Percentiles rank a stretch among this genome's conserved stretches.
phyloP scores from a whole-genome alignment of 1,139 yeast genomes.

The Blastobotrys ciferrii region DNA sequence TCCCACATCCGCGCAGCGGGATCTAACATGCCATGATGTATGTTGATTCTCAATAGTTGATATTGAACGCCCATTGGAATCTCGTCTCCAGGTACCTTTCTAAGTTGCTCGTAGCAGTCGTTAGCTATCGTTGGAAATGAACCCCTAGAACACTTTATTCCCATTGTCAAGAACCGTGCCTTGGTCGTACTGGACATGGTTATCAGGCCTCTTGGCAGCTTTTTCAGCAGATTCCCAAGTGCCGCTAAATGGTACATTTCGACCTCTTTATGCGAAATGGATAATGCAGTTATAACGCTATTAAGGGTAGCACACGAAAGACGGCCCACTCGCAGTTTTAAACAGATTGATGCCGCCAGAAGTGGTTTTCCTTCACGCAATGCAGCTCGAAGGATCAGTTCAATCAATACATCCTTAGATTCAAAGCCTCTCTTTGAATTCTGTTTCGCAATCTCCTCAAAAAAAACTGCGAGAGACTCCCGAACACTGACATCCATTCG shows the following conservation, averaged over 20 bases:
- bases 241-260: constrained; percentile 12
- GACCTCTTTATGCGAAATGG: not conserved
- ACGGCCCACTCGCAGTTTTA: not conserved
- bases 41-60: constrained; percentile 20
- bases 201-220: constrained; percentile 6
- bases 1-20: constrained; percentile 16
- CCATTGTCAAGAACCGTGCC: constrained; percentile 20
- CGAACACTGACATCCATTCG: not conserved
- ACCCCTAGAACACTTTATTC: constrained; percentile 17
- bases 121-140: constrained; percentile 26
- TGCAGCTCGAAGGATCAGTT: constrained; percentile 7
- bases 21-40: constrained; percentile 8
- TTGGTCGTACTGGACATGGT: constrained; percentile 13
- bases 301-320: not conserved
- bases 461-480: not conserved
- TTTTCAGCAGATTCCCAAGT: not conserved
- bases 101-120: constrained; percentile 22
- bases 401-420: constrained; percentile 1
- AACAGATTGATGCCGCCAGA: constrained; percentile 9
- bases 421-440: not conserved
- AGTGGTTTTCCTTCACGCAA: constrained; percentile 14
- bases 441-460: not conserved
- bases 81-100: constrained; percentile 20
- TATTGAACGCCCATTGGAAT: constrained; percentile 23
- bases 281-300: constrained; percentile 2